A percentile compares a stretch with the other conserved stretches of the same genome.
Evolutionary conservation across 169 alveolate genomes (phyloP).

Genomic region (Cyclospora cayetanensis): DNA sequence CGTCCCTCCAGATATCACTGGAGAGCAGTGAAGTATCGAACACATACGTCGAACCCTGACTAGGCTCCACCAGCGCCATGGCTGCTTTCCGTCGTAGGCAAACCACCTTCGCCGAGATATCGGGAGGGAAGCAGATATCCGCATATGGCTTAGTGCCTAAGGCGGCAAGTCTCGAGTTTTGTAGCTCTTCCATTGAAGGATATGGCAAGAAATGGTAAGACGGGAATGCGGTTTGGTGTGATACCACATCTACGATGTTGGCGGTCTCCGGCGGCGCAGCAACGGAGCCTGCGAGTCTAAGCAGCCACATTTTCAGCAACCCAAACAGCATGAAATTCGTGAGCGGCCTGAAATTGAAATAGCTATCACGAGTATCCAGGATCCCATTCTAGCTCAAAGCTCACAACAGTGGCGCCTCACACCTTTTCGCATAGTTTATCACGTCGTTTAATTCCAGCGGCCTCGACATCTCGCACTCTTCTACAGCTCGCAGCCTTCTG

Average conservation of each 20-base stretch:
- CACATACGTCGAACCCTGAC: neutral
- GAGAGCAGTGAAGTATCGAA: neutral
- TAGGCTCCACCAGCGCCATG: neutral
- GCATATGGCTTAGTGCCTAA: neutral
- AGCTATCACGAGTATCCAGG: too few relatives aligned
- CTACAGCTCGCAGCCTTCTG: neutral
- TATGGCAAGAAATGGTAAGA: conserved; percentile 35
- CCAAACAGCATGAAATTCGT: neutral
- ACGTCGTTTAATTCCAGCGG: conserved; percentile 6
- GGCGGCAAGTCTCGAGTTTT: conserved; percentile 29
- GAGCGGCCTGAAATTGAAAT: too few relatives aligned
- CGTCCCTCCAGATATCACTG: neutral
- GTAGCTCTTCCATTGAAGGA: conserved; percentile 63
- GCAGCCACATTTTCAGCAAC: neutral
- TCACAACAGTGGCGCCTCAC: neutral
- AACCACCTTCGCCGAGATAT: neutral
- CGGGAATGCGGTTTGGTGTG: conserved; percentile 63
- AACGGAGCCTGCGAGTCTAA: conserved; percentile 48
- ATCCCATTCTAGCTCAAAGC: too few relatives aligned
- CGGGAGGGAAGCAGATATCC: conserved; percentile 28
- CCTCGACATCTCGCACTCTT: conserved; percentile 4
- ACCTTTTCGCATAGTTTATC: conserved; percentile 14
- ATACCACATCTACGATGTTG: conserved; percentile 31
- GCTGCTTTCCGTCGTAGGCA: neutral
- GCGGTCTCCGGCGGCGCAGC: conserved; percentile 70